Percentiles rank a stretch among this genome's conserved stretches.
Evolutionary conservation across 345 rosid genomes (phyloP).

Genomic region (Salix udensis): DNA sequence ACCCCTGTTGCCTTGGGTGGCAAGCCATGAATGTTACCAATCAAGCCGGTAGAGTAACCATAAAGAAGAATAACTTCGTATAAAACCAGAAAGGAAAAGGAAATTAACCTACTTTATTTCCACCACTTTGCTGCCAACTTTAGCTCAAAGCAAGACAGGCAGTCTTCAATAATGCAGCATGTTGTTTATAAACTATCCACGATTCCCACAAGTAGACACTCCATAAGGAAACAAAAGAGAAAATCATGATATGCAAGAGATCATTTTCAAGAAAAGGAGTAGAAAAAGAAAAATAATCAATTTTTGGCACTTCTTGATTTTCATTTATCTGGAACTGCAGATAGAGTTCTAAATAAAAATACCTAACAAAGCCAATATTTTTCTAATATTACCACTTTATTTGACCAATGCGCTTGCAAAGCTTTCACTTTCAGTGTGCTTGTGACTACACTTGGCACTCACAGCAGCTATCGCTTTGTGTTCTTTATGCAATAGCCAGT

Average conservation of each 20-base stretch:
- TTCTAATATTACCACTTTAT: conserved; percentile 21
- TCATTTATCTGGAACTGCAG: not conserved
- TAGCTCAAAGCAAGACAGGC: not conserved
- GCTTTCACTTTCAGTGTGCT: conserved; percentile 4
- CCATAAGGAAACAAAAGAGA: not conserved
- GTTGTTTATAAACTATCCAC: conserved; percentile 1
- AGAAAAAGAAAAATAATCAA: not conserved
- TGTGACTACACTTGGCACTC: conserved; percentile 32
- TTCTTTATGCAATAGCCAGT: conserved; percentile 5
- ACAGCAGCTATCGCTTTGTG: conserved; percentile 19
- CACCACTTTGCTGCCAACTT: conserved; percentile 20
- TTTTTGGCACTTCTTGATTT: not conserved
- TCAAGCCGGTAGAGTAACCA: not conserved
- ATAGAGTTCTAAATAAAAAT: not conserved
- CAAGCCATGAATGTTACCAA: not conserved
- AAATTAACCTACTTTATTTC: too few relatives aligned
- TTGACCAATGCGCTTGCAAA: conserved; percentile 24
- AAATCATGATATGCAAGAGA: conserved; percentile 1
- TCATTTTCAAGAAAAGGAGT: conserved; percentile 1
- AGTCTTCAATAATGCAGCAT: conserved; percentile 1
- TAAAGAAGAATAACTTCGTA: not conserved
- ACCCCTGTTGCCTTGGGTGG: not conserved
- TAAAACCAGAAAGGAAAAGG: too few relatives aligned
- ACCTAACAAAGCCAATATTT: not conserved
- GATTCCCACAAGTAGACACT: conserved; percentile 12